phyloP scores from a whole-genome alignment of 2,329 filamentous ascomycete genomes.

The Cordyceps pruinosa region DNA sequence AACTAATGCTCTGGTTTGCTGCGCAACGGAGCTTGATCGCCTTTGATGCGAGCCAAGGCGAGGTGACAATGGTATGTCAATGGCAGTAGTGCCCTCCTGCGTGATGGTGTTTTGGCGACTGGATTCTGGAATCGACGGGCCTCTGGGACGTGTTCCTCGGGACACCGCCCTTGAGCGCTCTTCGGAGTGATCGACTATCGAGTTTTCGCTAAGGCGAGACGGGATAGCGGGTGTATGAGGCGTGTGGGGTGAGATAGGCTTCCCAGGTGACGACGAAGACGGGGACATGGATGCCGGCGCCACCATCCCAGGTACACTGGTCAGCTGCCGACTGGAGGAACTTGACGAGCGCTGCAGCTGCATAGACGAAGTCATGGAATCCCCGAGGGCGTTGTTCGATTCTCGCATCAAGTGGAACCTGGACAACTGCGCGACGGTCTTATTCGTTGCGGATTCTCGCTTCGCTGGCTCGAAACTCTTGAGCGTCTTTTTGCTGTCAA shows the following conservation, averaged over 20 bases:
- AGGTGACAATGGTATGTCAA: conserved; percentile 68
- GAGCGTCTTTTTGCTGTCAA: conserved; percentile 84
- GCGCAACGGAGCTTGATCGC: conserved; percentile 63
- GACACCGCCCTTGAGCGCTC: conserved; percentile 24
- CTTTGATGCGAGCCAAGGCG: conserved; percentile 49
- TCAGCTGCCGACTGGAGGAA: conserved; percentile 57
- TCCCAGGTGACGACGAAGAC: conserved; percentile 84
- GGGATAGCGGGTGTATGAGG: conserved; percentile 91
- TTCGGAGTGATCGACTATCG: conserved; percentile 45
- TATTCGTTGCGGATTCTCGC: conserved; percentile 64
- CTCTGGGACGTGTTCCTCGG: conserved; percentile 21
- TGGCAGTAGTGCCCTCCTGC: conserved; percentile 54
- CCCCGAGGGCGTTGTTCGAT: conserved; percentile 79
- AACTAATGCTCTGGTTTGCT: conserved; percentile 47
- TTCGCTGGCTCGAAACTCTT: conserved; percentile 66
- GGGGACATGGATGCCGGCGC: conserved; percentile 73
- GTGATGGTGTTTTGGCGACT: conserved; percentile 34
- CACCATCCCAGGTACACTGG: conserved; percentile 56
- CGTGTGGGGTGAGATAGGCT: conserved; percentile 82
- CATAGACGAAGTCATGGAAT: conserved; percentile 87
- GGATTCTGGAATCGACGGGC: conserved; percentile 23
- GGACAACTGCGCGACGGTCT: conserved; percentile 70
- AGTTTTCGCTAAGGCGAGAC: conserved; percentile 86
- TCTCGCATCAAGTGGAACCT: conserved; percentile 87
- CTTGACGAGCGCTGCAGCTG: conserved; percentile 77